These are phyloP conservation scores for Mycosphaerella sp. DNA, from an alignment of 2,329 filamentous ascomycete species.

Conservation along the genomic window DNA sequence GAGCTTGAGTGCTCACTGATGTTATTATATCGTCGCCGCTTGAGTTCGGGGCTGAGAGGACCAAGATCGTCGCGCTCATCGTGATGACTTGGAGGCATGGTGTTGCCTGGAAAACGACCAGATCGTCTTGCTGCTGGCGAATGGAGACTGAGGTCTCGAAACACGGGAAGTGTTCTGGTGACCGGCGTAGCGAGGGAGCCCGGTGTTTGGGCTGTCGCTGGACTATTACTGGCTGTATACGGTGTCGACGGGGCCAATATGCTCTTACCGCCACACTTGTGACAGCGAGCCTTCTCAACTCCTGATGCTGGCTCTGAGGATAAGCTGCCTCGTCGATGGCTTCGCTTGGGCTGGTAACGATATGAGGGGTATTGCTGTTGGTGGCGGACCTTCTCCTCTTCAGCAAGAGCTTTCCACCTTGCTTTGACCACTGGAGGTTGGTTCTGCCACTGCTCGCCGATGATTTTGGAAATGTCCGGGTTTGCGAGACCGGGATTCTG, in stretches of 20 bases:
- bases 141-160: constrained; percentile 33
- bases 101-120: constrained; percentile 26
- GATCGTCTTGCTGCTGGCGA: constrained; percentile 31
- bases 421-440: constrained; percentile 69
- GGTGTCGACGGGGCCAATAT: constrained; percentile 59
- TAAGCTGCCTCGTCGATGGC: constrained; percentile 41
- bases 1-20: constrained; percentile 35
- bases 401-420: constrained; percentile 82
- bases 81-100: constrained; percentile 29
- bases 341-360: constrained; percentile 75
- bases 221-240: constrained; percentile 30
- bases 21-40: constrained; percentile 55
- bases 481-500: constrained; percentile 87
- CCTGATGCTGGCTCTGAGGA: constrained; percentile 29
- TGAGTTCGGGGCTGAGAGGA: constrained; percentile 51
- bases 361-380: constrained; percentile 88
- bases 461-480: constrained; percentile 95
- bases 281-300: constrained; percentile 50
- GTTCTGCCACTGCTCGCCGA: constrained; percentile 84
- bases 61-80: constrained; percentile 39
- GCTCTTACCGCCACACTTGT: constrained; percentile 64
- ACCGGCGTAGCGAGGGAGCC: constrained; percentile 31
- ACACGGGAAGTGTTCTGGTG: constrained; percentile 33
- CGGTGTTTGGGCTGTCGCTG: constrained; percentile 30
- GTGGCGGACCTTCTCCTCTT: constrained; percentile 88